Base-by-base conservation (phyloP, 768 basidiomycete genomes). In the Nevesoporus exiguus region DNA sequence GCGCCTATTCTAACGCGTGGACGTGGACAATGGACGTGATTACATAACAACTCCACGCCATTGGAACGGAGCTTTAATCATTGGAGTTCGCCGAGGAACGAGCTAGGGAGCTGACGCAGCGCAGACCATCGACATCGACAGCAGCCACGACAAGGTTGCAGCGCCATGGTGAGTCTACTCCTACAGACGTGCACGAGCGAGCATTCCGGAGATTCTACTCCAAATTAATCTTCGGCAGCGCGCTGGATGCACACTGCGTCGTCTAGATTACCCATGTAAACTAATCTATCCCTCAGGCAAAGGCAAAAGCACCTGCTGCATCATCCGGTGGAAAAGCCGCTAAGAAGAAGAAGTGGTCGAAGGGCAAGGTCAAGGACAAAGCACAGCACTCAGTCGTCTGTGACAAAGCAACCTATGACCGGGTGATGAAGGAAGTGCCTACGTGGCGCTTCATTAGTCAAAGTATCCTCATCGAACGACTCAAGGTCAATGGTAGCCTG, bases 311-410 rank as follows among this genome's bases (percentile, higher is more conserved):
- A 61, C 75, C 86, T 55, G 76, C 80, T 56, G 70, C 79, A 57
- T 78, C 85, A 47, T 76, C 82, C 61, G 86, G 88, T 62, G 88
- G 90, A 71, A 93, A 93, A 74, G 77, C 88, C 69, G 92, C 90
- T 59, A 98, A 98, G 84, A 98, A 98, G 85, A 98, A 98, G 92
- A 98, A 98, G 84, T 98, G 95, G 95, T 97, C 93, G 66, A 98
- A 98, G 84, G 97, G 97, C 73, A 98, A 98, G 80, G 97, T 99
- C 75, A 99, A 99, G 88, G 97, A 99, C 80, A 99, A 98, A 87
- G 93, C 96, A 68, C 86, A 91, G 71, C 95, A 98, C 83, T 83
- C 92, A 66, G 94, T 98, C 74, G 79, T 86, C 63, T 86, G 96
- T 68, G 96, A 98, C 82, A 96, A 98, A 81, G 62, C 85, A 51